Evolutionary conservation across 306 rosid genomes (phyloP), one percentile per base, ranked within the genome.

Genomic region (Inga laurina): DNA sequence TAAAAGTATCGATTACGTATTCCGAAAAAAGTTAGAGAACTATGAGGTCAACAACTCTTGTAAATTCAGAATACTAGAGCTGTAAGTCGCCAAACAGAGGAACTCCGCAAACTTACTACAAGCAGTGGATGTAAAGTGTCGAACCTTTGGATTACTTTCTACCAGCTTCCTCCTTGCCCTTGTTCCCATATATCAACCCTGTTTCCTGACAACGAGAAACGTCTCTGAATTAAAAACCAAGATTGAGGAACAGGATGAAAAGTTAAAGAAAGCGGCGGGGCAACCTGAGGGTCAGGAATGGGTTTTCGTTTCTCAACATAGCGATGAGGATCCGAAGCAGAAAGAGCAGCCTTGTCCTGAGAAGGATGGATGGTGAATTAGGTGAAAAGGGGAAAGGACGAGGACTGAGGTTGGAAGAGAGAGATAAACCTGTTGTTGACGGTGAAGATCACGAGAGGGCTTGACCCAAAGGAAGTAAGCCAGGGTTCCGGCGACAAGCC

Each of bases 381-480:
- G 66, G 24, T 19, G 22, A 54, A 37, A 76, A 44, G 62, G 30
- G 41, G 4, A 56, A 67, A 66, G 9, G 66, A 22, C 9, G 3
- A 3, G 45, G 24, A 22, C 7, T 18, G 45, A 43, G 11, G 1
- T 13, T 5, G 24, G 49, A 56, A 2, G 61, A 77, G 27, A 77
- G 19, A 68, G 35, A 82, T 8, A 24, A 49, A 86, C 94, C 93
- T 91, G 87, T 45, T 95, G 98, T 70, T 93, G 81, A 6, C 97
- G 96, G 62, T 87, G 88, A 81, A 95, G 98, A 44, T 95, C 97
- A 80, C 89, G 98, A 0, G 97, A 87, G 57, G 99, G 99, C 80
- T 96, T 96, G 84, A 96, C 83, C 99, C 99, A 96, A 24, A 96
- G 98, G 85, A 82, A 91, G 84, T 96, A 96, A 13, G 99, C 99